Conservation (phyloP, 306 rosid genomes). For the Medicago lupulina region DNA sequence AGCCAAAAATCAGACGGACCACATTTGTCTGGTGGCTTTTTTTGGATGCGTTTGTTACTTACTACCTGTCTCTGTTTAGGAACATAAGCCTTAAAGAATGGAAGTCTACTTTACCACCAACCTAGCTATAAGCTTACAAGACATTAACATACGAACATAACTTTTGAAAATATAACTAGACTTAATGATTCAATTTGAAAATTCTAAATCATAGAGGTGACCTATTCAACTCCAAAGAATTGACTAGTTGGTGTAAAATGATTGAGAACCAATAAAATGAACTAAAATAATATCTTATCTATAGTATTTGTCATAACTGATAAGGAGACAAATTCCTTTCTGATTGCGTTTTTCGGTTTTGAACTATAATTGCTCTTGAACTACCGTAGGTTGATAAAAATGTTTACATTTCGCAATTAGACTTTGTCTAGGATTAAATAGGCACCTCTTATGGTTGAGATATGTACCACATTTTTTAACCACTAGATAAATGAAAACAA, state of each 20-base stretch:
- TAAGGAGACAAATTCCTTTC: slow-evolving; percentile 17
- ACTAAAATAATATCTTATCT: not conserved
- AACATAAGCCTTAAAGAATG: slow-evolving; percentile 15
- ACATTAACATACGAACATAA: slow-evolving; percentile 10
- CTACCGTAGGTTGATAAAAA: not conserved
- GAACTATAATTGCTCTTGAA: not conserved
- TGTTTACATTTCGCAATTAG: not conserved
- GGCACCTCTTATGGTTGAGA: not conserved
- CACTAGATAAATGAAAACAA: not conserved
- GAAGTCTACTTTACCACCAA: slow-evolving; percentile 20
- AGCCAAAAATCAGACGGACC: slow-evolving; percentile 38
- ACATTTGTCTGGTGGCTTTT: slow-evolving; percentile 23
- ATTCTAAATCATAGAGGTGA: not conserved
- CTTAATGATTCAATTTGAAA: not conserved
- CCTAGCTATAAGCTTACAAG: slow-evolving; percentile 9
- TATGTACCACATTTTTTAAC: not conserved
- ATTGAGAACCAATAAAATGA: not conserved
- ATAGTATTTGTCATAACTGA: not conserved
- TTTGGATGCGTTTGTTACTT: slow-evolving; percentile 18
- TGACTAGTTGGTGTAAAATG: not conserved
- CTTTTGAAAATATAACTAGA: not conserved
- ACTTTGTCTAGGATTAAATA: not conserved
- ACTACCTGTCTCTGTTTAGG: slow-evolving; percentile 9
- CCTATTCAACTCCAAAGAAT: slow-evolving; percentile 21
- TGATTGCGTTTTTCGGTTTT: not conserved